A percentile compares a stretch with the other conserved stretches of the same genome.
phyloP scores from a whole-genome alignment of 225 moss, liverwort and hornwort species.

The Sphagnum tenellum region DNA sequence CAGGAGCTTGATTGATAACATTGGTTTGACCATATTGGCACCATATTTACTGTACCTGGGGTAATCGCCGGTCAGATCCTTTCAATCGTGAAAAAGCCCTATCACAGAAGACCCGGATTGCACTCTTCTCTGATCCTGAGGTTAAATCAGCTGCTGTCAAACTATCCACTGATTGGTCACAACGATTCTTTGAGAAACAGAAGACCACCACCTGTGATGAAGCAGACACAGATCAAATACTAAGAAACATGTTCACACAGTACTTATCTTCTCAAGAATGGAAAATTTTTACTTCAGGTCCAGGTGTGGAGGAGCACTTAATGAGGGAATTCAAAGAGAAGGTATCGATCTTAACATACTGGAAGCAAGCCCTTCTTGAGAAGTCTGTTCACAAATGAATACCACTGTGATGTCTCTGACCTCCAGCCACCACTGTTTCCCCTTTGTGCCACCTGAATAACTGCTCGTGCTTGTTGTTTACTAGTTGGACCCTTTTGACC shows the following conservation, averaged over 20 bases:
- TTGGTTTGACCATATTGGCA: background rate
- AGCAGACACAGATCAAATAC: background rate
- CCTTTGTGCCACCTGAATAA: slow-evolving; percentile 50
- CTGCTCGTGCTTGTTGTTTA: slow-evolving; percentile 47
- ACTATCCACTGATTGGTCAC: slow-evolving; percentile 96
- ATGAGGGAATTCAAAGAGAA: background rate
- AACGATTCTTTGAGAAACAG: slow-evolving; percentile 95
- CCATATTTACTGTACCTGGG: slow-evolving; percentile 45
- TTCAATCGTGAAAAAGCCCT: slow-evolving; percentile 90
- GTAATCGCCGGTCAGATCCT: slow-evolving; percentile 87
- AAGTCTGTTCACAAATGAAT: slow-evolving; percentile 95
- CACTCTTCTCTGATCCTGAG: slow-evolving; percentile 87
- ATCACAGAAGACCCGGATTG: slow-evolving; percentile 83
- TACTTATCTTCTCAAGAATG: background rate
- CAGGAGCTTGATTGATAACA: background rate
- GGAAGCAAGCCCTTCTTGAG: slow-evolving; percentile 91
- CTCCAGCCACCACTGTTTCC: slow-evolving; percentile 79
- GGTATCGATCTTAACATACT: slow-evolving; percentile 39
- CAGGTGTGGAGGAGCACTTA: background rate
- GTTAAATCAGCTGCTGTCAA: slow-evolving; percentile 92
- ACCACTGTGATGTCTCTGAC: slow-evolving; percentile 99
- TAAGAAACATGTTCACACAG: background rate
- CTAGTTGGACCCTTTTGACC: slow-evolving; percentile 50
- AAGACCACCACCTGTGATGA: slow-evolving; percentile 83
- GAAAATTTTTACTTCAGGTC: no score